Base-by-base conservation (phyloP, 176 grass and related monocot genomes). In the Typha latifolia region DNA sequence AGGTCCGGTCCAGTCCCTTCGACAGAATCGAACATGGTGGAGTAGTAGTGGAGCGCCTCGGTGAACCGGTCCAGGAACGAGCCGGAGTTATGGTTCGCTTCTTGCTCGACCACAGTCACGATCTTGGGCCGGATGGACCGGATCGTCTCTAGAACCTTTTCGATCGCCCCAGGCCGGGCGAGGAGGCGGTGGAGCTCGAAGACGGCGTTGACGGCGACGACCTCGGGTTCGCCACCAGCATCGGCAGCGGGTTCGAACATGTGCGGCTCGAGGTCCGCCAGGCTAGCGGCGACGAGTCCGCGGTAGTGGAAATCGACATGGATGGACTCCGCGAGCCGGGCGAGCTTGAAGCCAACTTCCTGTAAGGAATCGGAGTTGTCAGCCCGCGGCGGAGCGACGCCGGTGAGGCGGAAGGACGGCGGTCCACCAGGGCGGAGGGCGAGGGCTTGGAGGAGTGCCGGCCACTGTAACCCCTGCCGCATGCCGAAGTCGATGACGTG, bases 21-120 rank as follows among this genome's bases (percentile, higher is more conserved):
- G 0, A 97, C 88, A 0, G 93, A 92, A 67, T 97, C 93, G 82
- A 97, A 97, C 93, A 97, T 92, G 68, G 85, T 89, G 7, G 93
- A 97, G 68, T 97, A 97, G 72, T 97, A 97, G 80, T 92, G 88
- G 69, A 97, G 77, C 0, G 93, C 86, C 75, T 97, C 85, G 3
- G 85, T 92, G 85, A 97, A 97, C 20, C 93, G 85, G n/a, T 92
- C 93, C 2, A 89, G 19, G 82, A 97, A 97, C 0, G 78, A 65
- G 59, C 81, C 80, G 7, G 72, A 47, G 85, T 97, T 97, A 72
- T 97, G 93, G 74, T 86, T 92, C 0, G 85, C 93, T 75, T 97
- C 93, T 74, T 97, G 88, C 78, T 97, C 93, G 0, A 92, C 93
- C 18, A 92, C 75, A 62, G 93, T 97, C 14, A 91, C 73, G 75